Conservation (phyloP, 202 grass and related monocot species). For the Elaeis oleifera region DNA sequence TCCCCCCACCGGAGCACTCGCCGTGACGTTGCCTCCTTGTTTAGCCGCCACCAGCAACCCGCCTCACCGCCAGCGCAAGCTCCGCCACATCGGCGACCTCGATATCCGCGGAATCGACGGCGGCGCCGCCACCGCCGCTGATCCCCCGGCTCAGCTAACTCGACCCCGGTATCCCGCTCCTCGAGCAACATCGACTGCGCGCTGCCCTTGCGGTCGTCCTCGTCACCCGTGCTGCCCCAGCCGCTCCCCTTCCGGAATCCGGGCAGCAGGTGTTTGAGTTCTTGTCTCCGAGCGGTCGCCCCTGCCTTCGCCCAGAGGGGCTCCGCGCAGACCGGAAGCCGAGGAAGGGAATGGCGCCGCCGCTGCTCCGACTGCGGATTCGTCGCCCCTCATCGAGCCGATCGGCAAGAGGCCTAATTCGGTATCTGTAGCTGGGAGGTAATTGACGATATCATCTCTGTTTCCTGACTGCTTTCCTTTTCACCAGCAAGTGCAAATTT, state of each 20-base stretch:
- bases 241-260: slow-evolving; percentile 37
- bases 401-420: neutral
- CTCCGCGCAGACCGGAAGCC: slow-evolving; percentile 8
- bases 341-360: slow-evolving; percentile 15
- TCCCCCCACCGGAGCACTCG: slow-evolving; percentile 10
- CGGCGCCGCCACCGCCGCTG: slow-evolving; percentile 21
- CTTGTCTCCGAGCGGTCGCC: slow-evolving; percentile 20
- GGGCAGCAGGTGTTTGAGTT: neutral
- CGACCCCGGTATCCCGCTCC: slow-evolving; percentile 37
- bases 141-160: slow-evolving; percentile 5
- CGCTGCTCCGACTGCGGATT: neutral
- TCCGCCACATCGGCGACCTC: slow-evolving; percentile 42
- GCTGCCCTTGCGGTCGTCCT: slow-evolving; percentile 30
- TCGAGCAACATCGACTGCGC: slow-evolving; percentile 37
- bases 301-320: slow-evolving; percentile 29
- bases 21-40: neutral
- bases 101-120: slow-evolving; percentile 35
- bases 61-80: slow-evolving; percentile 39
- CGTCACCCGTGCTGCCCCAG: slow-evolving; percentile 34
- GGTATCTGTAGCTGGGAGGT: slow-evolving; percentile 6
- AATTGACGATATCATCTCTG: neutral
- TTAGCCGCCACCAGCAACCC: slow-evolving; percentile 26
- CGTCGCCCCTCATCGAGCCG: neutral
- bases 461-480: too few relatives aligned
- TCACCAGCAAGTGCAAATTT: too few relatives aligned